Evolutionary conservation across 2,329 filamentous ascomycete species (phyloP), one percentile per base, ranked within the genome.

Genomic region (Aspergillus sp.): DNA sequence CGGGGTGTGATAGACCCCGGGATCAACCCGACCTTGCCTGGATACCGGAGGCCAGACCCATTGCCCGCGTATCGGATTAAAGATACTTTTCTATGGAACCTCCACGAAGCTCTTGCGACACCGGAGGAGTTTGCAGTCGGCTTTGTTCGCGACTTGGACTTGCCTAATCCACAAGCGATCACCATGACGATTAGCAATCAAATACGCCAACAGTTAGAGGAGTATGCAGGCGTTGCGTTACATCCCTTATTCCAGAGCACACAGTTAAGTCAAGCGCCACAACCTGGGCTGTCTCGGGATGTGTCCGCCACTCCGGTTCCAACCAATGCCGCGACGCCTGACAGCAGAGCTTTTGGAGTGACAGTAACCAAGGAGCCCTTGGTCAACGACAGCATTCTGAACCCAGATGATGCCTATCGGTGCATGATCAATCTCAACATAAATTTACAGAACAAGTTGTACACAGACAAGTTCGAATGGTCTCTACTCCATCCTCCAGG

Each of bases 401-500:
- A 95, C 61, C 90, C 89, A 4, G 90, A 96, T 61, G 91, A 97
- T 65, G 90, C 88, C 3, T 96, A 97, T 67, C 83, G 93, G 39
- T 97, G 93, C 64, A 86, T 97, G 57, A 84, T 98, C 54, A 88
- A 82, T 36, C 74, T 98, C 36, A 95, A 87, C 62, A 87, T 98
- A 59, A 96, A 95, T 60, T 77, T 97, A 19, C 84, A 90, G 42
- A 95, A 94, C 44, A 84, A 87, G 56, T 78, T 97, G 9, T 97
- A 96, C 67, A 94, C 88, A 4, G 93, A 98, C 74, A 95, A 90
- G 61, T 97, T 98, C 52, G 91, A 97, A 65, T 97, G 91, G 91
- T 97, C 91, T 5, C 74, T 98, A 13, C 75, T 95, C 12, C 90
- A 97, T 59, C 90, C 90, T 2, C 86, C 90, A 2, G 91, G 91